Percentiles rank a stretch among this genome's conserved stretches.
phyloP scores from a whole-genome alignment of 495 filamentous ascomycete genomes.

The Lophiostoma macrostomum region DNA sequence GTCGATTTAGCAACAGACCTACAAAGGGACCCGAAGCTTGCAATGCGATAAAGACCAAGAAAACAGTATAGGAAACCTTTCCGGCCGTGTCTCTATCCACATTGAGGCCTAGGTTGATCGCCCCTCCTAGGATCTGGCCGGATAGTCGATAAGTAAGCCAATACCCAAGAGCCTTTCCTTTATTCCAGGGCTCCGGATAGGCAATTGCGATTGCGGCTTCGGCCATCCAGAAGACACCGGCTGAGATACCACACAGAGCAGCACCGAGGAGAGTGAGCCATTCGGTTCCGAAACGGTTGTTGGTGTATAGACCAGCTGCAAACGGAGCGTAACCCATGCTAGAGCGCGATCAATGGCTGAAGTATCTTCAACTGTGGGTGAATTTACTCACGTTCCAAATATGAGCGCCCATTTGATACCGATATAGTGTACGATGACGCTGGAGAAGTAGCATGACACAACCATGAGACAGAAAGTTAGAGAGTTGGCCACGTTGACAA shows the following conservation, averaged over 20 bases:
- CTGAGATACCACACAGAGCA: constrained; percentile 61
- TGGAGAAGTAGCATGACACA: constrained; percentile 56
- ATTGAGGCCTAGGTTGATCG: constrained; percentile 62
- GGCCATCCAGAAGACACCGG: constrained; percentile 66
- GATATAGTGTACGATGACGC: constrained; percentile 54
- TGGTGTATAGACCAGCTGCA: constrained; percentile 62
- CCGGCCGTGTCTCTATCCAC: constrained; percentile 51
- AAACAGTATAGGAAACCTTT: constrained; percentile 60
- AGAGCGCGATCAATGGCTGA: neutral
- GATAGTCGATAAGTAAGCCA: constrained; percentile 59
- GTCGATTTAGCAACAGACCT: constrained; percentile 53
- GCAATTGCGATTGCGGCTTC: constrained; percentile 63
- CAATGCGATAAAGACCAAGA: constrained; percentile 59
- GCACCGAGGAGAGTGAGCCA: constrained; percentile 65
- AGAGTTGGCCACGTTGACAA: constrained; percentile 68
- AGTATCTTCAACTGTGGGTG: too few relatives aligned
- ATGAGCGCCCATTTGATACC: constrained; percentile 64
- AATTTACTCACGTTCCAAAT: constrained; percentile 52
- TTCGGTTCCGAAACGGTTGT: constrained; percentile 61
- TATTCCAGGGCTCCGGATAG: constrained; percentile 62
- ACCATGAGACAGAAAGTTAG: constrained; percentile 67
- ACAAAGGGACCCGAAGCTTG: constrained; percentile 57
- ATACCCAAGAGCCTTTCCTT: constrained; percentile 58
- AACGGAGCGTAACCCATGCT: constrained; percentile 62
- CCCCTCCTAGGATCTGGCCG: constrained; percentile 63